Evolutionary conservation across 176 grass and related monocot genomes (phyloP).

Genomic region (Carex parvula): DNA sequence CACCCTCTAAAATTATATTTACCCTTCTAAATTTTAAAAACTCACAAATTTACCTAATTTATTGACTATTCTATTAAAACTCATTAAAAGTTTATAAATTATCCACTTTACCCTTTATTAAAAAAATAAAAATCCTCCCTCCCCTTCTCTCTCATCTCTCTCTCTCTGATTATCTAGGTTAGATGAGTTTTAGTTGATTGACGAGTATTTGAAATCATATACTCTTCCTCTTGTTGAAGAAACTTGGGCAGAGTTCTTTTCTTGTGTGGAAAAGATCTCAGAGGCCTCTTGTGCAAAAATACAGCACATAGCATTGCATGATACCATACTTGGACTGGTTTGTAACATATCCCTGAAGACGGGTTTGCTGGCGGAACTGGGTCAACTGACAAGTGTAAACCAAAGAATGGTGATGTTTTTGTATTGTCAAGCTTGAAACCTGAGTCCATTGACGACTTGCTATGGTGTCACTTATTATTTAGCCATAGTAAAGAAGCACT

Average conservation of each 20-base stretch:
- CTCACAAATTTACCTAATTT: too few relatives aligned
- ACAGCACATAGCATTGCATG: constrained; percentile 37
- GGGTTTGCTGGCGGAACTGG: constrained; percentile 19
- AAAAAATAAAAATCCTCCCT: too few relatives aligned
- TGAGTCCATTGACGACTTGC: constrained; percentile 28
- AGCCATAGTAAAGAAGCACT: constrained; percentile 51
- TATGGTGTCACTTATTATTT: constrained; percentile 43
- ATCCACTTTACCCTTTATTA: too few relatives aligned
- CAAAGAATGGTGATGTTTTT: constrained; percentile 57
- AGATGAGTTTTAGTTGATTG: constrained; percentile 36
- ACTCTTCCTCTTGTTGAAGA: constrained; percentile 58
- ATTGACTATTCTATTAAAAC: too few relatives aligned
- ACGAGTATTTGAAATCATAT: constrained; percentile 43
- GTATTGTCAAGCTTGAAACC: constrained; percentile 51
- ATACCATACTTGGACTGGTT: constrained; percentile 23
- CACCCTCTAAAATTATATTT: too few relatives aligned
- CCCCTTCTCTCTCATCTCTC: background rate
- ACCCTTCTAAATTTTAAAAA: too few relatives aligned
- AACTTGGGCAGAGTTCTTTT: constrained; percentile 50
- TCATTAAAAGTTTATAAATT: too few relatives aligned
- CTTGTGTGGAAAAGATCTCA: constrained; percentile 40
- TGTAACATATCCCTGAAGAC: constrained; percentile 43
- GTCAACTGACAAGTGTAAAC: constrained; percentile 28
- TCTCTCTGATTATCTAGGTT: constrained; percentile 30
- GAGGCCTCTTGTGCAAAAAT: constrained; percentile 50